Evolutionary conservation across 1,284 basidiomycete species (phyloP).

Genomic region (Coniferiporia weirii): DNA sequence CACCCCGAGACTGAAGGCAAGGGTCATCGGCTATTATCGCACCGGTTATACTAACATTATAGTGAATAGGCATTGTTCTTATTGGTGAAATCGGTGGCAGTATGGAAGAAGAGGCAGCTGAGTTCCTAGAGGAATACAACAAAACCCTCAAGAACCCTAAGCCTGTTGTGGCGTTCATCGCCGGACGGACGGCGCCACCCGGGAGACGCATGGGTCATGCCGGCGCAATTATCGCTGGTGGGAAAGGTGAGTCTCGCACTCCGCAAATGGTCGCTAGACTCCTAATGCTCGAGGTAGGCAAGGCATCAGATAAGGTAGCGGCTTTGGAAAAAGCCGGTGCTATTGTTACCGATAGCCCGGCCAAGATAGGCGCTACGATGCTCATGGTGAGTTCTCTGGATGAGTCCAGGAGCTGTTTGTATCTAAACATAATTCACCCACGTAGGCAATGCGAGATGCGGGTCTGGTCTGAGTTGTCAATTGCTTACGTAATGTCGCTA

Average conservation of each 20-base stretch:
- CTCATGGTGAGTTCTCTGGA: conserved; percentile 56
- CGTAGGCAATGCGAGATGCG: conserved; percentile 78
- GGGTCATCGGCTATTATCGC: conserved; percentile 2
- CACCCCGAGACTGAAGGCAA: conserved; percentile 88
- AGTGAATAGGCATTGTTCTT: conserved; percentile 76
- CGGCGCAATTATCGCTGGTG: conserved; percentile 96
- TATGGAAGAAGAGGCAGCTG: conserved; percentile 99
- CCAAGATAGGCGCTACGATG: conserved; percentile 87
- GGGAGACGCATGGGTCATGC: conserved; percentile 99
- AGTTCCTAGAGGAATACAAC: conserved; percentile 92
- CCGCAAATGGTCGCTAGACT: neutral
- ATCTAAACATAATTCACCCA: conserved; percentile 8
- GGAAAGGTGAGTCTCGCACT: conserved; percentile 66
- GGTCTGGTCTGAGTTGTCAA: conserved; percentile 59
- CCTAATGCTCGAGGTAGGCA: conserved; percentile 43
- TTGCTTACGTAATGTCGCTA: conserved; percentile 21
- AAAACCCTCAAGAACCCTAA: conserved; percentile 84
- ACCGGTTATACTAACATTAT: neutral
- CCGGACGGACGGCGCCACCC: conserved; percentile 95
- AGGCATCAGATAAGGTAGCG: conserved; percentile 91
- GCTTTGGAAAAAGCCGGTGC: conserved; percentile 94
- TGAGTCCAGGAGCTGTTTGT: conserved; percentile 11
- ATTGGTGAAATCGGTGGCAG: conserved; percentile 99
- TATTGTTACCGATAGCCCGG: conserved; percentile 94
- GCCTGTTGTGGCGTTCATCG: conserved; percentile 98